phyloP scores from a whole-genome alignment of 2,329 filamentous ascomycete genomes.

The Leptographium galeiforme region DNA sequence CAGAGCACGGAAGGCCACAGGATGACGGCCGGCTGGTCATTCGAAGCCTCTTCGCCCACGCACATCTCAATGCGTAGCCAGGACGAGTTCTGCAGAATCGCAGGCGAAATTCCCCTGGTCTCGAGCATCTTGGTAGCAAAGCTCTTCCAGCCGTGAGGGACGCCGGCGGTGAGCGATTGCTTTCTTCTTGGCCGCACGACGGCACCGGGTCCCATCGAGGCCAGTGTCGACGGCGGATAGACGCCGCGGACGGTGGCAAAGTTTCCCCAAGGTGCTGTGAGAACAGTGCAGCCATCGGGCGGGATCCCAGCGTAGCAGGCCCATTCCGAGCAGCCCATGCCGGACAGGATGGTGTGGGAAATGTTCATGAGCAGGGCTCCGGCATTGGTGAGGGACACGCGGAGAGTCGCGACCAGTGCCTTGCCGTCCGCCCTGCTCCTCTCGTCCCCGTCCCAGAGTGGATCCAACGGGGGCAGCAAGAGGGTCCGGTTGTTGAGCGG shows the following conservation, averaged over 20 bases:
- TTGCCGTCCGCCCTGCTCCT: slow-evolving; percentile 8
- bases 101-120: slow-evolving; percentile 32
- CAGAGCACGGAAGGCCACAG: slow-evolving; percentile 42
- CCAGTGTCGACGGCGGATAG: slow-evolving; percentile 1
- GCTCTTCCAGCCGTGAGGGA: slow-evolving; percentile 15
- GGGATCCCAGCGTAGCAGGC: slow-evolving; percentile 24
- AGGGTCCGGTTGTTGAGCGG: slow-evolving; percentile 40
- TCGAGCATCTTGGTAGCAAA: slow-evolving; percentile 37
- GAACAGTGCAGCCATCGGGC: slow-evolving; percentile 29
- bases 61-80: slow-evolving; percentile 33
- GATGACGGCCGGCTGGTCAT: slow-evolving; percentile 27
- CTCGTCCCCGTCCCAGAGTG: slow-evolving; percentile 17
- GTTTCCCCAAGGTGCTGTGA: slow-evolving; percentile 42
- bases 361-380: slow-evolving; percentile 39
- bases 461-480: slow-evolving; percentile 25
- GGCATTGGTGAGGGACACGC: slow-evolving; percentile 41
- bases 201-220: background rate
- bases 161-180: background rate
- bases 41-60: slow-evolving; percentile 29
- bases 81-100: slow-evolving; percentile 27
- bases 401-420: slow-evolving; percentile 34
- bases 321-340: slow-evolving; percentile 33
- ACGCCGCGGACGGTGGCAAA: slow-evolving; percentile 28
- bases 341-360: slow-evolving; percentile 31
- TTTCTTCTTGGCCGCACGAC: background rate